phyloP scores from a whole-genome alignment of 345 rosid species.

The Pelargonium nanum region DNA sequence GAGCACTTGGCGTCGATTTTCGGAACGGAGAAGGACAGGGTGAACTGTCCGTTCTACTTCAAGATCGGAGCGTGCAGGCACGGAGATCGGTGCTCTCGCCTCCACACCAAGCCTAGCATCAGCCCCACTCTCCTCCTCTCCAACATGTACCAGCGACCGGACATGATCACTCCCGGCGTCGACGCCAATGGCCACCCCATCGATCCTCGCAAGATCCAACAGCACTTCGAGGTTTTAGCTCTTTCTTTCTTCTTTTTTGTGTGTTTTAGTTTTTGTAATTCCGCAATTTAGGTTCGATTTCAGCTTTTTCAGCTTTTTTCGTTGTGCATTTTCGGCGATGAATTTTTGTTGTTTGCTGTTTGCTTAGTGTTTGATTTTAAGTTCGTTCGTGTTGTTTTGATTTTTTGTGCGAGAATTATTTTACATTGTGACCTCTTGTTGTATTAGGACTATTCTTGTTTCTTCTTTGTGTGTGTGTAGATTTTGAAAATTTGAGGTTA shows the following conservation, averaged over 20 bases:
- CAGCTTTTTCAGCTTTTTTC: neutral
- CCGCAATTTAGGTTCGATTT: neutral
- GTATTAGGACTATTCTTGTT: no score
- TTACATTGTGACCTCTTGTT: no score
- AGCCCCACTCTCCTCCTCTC: slow-evolving; percentile 70
- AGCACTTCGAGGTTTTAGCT: neutral
- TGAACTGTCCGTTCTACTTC: slow-evolving; percentile 79
- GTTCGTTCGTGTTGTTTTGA: no score
- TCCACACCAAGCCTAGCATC: slow-evolving; percentile 64
- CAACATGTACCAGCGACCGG: slow-evolving; percentile 75
- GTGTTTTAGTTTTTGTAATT: no score
- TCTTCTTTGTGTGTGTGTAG: no score
- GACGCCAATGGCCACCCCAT: slow-evolving; percentile 37
- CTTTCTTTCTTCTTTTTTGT: neutral
- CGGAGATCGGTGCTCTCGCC: slow-evolving; percentile 70
- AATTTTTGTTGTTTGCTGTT: no score
- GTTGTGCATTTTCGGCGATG: no score
- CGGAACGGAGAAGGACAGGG: slow-evolving; percentile 78
- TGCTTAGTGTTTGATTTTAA: no score
- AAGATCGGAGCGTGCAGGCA: slow-evolving; percentile 76
- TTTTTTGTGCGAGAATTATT: no score
- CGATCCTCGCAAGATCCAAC: slow-evolving; percentile 48
- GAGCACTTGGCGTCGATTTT: slow-evolving; percentile 77
- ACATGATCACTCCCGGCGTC: slow-evolving; percentile 60
- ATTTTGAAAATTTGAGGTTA: no score